These are phyloP conservation scores for Coniochaeta hoffmannii DNA, from an alignment of 2,329 filamentous ascomycete genomes.

Conservation along the genomic window DNA sequence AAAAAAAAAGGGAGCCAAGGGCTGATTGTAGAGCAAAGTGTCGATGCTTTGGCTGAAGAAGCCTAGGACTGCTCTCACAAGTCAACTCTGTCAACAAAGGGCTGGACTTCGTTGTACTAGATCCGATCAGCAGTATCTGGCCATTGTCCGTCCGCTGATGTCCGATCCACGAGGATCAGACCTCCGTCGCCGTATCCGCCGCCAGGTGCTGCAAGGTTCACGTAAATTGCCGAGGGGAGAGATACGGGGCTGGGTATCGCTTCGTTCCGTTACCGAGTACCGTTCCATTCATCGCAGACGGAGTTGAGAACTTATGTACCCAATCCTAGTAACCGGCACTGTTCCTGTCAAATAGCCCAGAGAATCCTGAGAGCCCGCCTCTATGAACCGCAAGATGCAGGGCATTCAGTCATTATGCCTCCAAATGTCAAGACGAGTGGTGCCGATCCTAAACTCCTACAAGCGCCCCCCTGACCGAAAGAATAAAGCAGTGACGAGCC, in stretches of 20 bases:
- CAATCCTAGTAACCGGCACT: not conserved
- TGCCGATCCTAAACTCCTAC: not conserved
- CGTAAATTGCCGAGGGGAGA: not conserved
- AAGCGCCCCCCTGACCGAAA: not conserved
- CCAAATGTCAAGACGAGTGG: not conserved
- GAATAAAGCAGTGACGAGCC: not conserved
- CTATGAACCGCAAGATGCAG: slow-evolving; percentile 3
- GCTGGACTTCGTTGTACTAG: not conserved
- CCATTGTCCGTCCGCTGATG: too few species aligned
- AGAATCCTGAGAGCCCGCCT: slow-evolving; percentile 5
- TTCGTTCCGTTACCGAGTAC: not conserved
- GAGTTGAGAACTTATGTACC: slow-evolving; percentile 4
- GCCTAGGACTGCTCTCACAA: not conserved
- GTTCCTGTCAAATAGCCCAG: not conserved
- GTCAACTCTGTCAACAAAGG: not conserved
- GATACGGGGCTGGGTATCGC: not conserved
- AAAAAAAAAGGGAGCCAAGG: not conserved
- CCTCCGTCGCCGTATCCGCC: too few species aligned
- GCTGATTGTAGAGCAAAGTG: not conserved
- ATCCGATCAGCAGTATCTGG: not conserved
- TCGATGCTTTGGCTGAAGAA: not conserved
- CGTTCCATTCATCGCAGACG: not conserved
- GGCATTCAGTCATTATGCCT: not conserved
- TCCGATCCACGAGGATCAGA: too few species aligned
- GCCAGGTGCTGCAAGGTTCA: not conserved